These are phyloP conservation scores for Metschnikowia henanensis DNA, from an alignment of 805 yeast genomes.

Conservation along the genomic window DNA sequence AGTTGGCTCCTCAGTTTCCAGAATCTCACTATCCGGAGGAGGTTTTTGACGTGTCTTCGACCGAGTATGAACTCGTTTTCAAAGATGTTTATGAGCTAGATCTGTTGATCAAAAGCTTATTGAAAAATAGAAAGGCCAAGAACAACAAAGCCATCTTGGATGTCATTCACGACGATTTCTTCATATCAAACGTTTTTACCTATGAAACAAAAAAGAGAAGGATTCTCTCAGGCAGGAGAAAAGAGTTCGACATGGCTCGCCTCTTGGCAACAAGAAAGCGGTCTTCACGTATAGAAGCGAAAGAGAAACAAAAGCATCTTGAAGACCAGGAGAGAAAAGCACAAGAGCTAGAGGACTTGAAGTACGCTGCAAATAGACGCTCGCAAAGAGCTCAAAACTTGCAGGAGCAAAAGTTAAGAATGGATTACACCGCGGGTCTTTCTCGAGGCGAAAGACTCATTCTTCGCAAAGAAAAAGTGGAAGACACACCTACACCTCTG, in stretches of 20 bases:
- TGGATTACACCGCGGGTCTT: conserved; percentile 27
- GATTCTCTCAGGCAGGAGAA: conserved; percentile 53
- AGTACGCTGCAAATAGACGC: conserved; percentile 40
- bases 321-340: conserved; percentile 50
- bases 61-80: conserved; percentile 31
- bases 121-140: conserved; percentile 33
- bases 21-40: conserved; percentile 25
- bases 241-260: conserved; percentile 62
- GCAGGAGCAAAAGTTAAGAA: conserved; percentile 30
- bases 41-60: conserved; percentile 30
- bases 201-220: conserved; percentile 56
- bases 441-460: conserved; percentile 35
- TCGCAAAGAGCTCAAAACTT: conserved; percentile 39
- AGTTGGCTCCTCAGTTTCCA: conserved; percentile 34
- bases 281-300: conserved; percentile 71
- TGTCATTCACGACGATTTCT: conserved; percentile 16
- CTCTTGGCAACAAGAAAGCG: conserved; percentile 69
- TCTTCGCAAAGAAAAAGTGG: conserved; percentile 28
- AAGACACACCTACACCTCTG: neutral
- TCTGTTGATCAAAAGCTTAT: conserved; percentile 19
- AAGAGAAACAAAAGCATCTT: conserved; percentile 49
- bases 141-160: conserved; percentile 24
- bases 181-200: conserved; percentile 24
- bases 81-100: conserved; percentile 33
- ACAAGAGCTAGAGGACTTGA: conserved; percentile 45